Conservation (phyloP, 2,329 filamentous ascomycete species). For the Aureobasidium zeae region DNA sequence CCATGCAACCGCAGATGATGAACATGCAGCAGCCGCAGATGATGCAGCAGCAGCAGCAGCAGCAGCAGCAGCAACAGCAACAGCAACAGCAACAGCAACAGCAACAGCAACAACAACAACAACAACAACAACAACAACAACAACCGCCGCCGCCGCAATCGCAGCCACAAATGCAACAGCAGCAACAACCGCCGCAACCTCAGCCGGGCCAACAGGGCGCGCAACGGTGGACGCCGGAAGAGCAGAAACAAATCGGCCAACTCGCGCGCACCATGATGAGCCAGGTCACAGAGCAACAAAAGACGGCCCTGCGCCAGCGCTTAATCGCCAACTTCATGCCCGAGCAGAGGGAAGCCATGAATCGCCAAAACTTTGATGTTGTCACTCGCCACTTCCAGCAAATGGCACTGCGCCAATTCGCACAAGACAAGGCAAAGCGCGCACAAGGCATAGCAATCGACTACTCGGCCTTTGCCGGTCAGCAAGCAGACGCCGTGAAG, state of each 20-base stretch:
- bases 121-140: constrained; percentile 18
- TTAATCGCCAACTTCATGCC: constrained; percentile 39
- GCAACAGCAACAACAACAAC: constrained; percentile 20
- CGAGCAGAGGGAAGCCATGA: constrained; percentile 39
- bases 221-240: constrained; percentile 29
- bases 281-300: constrained; percentile 35
- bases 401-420: constrained; percentile 17
- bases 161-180: constrained; percentile 8
- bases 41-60: too few species aligned
- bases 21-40: too few species aligned
- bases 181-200: constrained; percentile 20
- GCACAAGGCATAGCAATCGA: constrained; percentile 34
- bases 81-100: constrained; percentile 24
- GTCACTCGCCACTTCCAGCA: constrained; percentile 24
- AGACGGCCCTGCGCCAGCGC: constrained; percentile 38
- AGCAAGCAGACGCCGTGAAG: constrained; percentile 53
- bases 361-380: constrained; percentile 39
- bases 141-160: constrained; percentile 14
- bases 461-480: constrained; percentile 49
- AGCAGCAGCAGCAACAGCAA: constrained; percentile 23
- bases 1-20: constrained; percentile 42
- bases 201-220: constrained; percentile 24
- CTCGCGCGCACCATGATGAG: constrained; percentile 40
- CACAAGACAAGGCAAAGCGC: constrained; percentile 13
- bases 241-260: constrained; percentile 37